phyloP scores from a whole-genome alignment of 352 stramenopile genomes.

The Peronospora belbahrii region DNA sequence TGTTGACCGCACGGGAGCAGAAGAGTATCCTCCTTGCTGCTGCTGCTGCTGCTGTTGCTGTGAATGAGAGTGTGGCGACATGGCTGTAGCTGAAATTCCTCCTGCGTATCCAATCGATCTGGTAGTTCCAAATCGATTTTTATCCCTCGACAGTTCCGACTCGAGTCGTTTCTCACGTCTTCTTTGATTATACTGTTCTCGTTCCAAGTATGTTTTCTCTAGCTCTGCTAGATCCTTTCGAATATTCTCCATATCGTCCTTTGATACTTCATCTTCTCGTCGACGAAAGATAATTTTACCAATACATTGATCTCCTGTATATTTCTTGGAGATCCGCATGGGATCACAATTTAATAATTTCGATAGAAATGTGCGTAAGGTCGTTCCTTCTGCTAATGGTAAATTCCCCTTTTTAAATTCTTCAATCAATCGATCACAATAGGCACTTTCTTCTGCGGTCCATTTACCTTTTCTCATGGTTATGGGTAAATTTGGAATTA shows the following conservation, averaged over 20 bases:
- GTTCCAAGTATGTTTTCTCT: conserved; percentile 94
- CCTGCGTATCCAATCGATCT: conserved; percentile 31
- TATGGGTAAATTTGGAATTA: conserved; percentile 4
- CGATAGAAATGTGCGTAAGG: conserved; percentile 94
- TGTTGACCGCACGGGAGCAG: conserved; percentile 8
- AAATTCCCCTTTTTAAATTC: conserved; percentile 97
- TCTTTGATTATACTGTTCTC: conserved; percentile 91
- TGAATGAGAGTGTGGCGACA: conserved; percentile 13
- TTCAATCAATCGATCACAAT: conserved; percentile 94
- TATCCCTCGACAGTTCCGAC: conserved; percentile 69
- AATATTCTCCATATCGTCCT: conserved; percentile 74
- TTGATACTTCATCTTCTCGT: conserved; percentile 65
- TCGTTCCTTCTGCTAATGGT: conserved; percentile 95
- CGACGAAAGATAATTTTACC: conserved; percentile 88
- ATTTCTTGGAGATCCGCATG: conserved; percentile 99
- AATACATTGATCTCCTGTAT: conserved; percentile 96
- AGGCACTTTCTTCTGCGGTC: conserved; percentile 95
- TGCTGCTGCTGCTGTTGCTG: conserved; percentile 18
- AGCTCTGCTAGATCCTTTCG: conserved; percentile 80
- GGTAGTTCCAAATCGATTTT: conserved; percentile 46
- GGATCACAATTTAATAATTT: conserved; percentile 98
- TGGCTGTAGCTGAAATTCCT: conserved; percentile 3
- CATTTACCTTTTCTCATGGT: conserved; percentile 93
- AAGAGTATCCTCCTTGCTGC: conserved; percentile 12
- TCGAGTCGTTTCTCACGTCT: conserved; percentile 82